A percentile compares a stretch with the other conserved stretches of the same genome.
Evolutionary conservation across 2,329 filamentous ascomycete genomes (phyloP).

Genomic region (Colletotrichum siamense): DNA sequence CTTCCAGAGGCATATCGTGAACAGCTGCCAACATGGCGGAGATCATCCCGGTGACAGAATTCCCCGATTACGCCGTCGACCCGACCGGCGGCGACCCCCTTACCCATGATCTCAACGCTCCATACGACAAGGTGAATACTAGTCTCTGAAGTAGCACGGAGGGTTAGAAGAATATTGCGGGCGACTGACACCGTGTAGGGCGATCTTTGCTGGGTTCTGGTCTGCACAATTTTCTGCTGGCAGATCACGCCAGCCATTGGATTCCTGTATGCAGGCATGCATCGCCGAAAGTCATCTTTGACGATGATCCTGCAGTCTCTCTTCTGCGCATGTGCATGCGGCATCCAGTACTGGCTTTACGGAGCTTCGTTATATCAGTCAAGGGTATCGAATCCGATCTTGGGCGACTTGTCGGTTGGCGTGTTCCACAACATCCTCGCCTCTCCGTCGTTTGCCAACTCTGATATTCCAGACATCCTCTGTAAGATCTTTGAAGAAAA

Average conservation of each 20-base stretch:
- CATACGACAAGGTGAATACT: constrained; percentile 44
- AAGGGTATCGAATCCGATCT: constrained; percentile 37
- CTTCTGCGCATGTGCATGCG: constrained; percentile 49
- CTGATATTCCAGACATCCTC: constrained; percentile 40
- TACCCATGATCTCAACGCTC: constrained; percentile 47
- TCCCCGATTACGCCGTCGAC: constrained; percentile 45
- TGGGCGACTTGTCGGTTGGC: constrained; percentile 39
- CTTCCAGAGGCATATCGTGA: background rate
- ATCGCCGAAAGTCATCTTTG: constrained; percentile 40
- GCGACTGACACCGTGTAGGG: constrained; percentile 29
- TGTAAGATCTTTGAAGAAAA: constrained; percentile 3
- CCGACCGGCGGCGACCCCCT: constrained; percentile 48
- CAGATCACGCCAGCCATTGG: constrained; percentile 45
- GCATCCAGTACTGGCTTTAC: constrained; percentile 54
- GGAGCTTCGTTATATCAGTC: constrained; percentile 48
- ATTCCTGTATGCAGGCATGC: constrained; percentile 44
- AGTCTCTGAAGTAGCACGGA: rapidly evolving
- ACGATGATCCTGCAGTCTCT: constrained; percentile 54
- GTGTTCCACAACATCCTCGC: constrained; percentile 41
- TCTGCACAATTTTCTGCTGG: constrained; percentile 41
- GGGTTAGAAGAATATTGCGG: background rate
- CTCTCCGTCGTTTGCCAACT: constrained; percentile 39
- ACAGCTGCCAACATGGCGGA: constrained; percentile 9
- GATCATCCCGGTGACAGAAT: constrained; percentile 33
- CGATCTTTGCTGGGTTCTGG: constrained; percentile 48